phyloP scores from a whole-genome alignment of 2,329 filamentous ascomycete species.

The Mollisiaceae sp. region DNA sequence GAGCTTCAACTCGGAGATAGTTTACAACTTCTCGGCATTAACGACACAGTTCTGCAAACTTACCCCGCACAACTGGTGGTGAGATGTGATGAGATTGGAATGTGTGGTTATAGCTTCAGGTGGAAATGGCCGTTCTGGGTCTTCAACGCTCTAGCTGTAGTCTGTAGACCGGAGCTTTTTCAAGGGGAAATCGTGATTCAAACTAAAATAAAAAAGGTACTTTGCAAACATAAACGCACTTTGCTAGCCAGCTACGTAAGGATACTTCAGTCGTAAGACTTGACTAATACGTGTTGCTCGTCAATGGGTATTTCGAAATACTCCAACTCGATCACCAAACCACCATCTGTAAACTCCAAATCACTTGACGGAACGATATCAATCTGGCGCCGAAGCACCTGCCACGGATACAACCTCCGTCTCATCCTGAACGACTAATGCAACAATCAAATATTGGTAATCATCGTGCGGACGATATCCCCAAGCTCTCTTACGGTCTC shows the following conservation, averaged over 20 bases:
- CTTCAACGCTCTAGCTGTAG: not conserved
- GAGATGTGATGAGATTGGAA: not conserved
- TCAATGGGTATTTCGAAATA: not conserved
- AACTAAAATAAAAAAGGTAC: not conserved
- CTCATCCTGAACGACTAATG: not conserved
- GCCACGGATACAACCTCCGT: not conserved
- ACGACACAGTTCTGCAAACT: not conserved
- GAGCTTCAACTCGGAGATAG: not conserved
- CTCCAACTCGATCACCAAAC: not conserved
- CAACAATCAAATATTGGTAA: conserved; percentile 20
- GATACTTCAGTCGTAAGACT: not conserved
- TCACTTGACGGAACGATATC: conserved; percentile 3
- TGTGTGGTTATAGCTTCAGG: not conserved
- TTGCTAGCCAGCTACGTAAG: not conserved
- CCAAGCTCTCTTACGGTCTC: conserved; percentile 44
- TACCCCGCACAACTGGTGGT: not conserved
- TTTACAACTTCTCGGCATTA: not conserved
- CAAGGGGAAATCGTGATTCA: not conserved
- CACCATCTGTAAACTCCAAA: conserved; percentile 5
- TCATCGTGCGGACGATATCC: conserved; percentile 37
- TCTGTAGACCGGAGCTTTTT: not conserved
- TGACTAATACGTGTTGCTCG: not conserved
- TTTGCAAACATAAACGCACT: not conserved
- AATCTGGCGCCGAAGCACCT: not conserved
- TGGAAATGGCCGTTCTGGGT: not conserved